These are phyloP conservation scores for Falciphora oryzae DNA, from an alignment of 2,329 filamentous ascomycete species.

Conservation along the genomic window DNA sequence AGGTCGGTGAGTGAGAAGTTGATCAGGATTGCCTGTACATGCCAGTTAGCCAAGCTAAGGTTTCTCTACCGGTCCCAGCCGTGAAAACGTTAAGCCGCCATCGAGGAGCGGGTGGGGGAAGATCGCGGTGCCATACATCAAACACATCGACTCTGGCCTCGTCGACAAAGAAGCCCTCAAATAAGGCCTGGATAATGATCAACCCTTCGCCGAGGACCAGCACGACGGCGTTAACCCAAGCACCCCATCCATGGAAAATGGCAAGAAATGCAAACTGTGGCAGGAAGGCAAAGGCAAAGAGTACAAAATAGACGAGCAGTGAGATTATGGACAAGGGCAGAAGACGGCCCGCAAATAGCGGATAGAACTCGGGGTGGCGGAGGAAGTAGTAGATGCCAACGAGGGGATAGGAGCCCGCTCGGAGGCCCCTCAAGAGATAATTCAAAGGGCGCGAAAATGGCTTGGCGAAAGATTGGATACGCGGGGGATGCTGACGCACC, in stretches of 20 bases:
- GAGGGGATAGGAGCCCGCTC: conserved; percentile 50
- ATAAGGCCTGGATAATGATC: conserved; percentile 63
- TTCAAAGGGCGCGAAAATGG: conserved; percentile 25
- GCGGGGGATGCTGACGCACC: no score
- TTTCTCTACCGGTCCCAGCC: no score
- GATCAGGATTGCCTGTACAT: conserved; percentile 61
- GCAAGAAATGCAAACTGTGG: conserved; percentile 85
- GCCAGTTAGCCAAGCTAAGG: conserved; percentile 11
- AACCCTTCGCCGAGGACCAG: conserved; percentile 79
- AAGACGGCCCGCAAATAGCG: conserved; percentile 70
- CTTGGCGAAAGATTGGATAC: no score
- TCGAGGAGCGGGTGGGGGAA: background rate
- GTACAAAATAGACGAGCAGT: conserved; percentile 71
- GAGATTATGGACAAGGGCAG: conserved; percentile 79
- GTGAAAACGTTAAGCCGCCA: background rate
- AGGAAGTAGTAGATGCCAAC: conserved; percentile 79
- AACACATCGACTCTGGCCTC: conserved; percentile 77
- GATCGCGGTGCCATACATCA: conserved; percentile 52
- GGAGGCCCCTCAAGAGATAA: conserved; percentile 38
- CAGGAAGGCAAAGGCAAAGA: conserved; percentile 84
- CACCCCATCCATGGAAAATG: conserved; percentile 79
- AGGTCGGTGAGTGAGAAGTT: conserved; percentile 66
- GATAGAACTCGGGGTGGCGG: conserved; percentile 72
- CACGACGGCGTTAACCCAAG: conserved; percentile 86
- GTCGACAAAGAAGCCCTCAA: conserved; percentile 78